Conservation (phyloP, 1,284 basidiomycete species). For the Lignosus rhinocerotis region DNA sequence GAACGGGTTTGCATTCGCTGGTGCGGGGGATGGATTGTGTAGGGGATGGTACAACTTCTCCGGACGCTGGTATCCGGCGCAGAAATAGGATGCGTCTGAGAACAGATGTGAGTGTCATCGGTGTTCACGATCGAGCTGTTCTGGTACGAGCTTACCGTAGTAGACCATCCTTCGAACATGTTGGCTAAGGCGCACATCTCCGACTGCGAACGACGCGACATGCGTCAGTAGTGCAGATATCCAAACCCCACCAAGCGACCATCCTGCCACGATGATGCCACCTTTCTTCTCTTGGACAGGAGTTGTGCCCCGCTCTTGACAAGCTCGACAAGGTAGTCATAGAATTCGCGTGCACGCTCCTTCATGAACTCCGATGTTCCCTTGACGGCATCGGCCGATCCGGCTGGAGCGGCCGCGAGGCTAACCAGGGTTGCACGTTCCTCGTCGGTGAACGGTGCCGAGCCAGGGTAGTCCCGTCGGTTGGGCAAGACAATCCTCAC, state of each 20-base stretch:
- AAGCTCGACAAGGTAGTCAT: slow-evolving; percentile 13
- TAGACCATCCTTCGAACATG: slow-evolving; percentile 11
- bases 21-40: background rate
- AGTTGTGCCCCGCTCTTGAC: slow-evolving; percentile 4
- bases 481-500: slow-evolving; percentile 8
- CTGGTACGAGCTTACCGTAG: slow-evolving; percentile 4
- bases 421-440: slow-evolving; percentile 18
- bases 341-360: slow-evolving; percentile 12
- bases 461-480: slow-evolving; percentile 15
- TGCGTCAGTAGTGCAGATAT: slow-evolving; percentile 13
- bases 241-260: slow-evolving; percentile 14
- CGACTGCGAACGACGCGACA: background rate
- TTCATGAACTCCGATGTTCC: slow-evolving; percentile 2
- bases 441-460: slow-evolving; percentile 13
- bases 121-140: no score
- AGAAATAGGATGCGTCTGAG: slow-evolving; percentile 3
- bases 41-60: slow-evolving; percentile 4
- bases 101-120: background rate
- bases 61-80: slow-evolving; percentile 5
- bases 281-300: slow-evolving; percentile 1
- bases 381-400: background rate
- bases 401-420: background rate
- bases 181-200: slow-evolving; percentile 4
- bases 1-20: background rate
- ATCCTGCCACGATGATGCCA: slow-evolving; percentile 16